These are phyloP conservation scores for Aquilaria agallochum DNA, from an alignment of 441 rosid species.

Conservation along the genomic window DNA sequence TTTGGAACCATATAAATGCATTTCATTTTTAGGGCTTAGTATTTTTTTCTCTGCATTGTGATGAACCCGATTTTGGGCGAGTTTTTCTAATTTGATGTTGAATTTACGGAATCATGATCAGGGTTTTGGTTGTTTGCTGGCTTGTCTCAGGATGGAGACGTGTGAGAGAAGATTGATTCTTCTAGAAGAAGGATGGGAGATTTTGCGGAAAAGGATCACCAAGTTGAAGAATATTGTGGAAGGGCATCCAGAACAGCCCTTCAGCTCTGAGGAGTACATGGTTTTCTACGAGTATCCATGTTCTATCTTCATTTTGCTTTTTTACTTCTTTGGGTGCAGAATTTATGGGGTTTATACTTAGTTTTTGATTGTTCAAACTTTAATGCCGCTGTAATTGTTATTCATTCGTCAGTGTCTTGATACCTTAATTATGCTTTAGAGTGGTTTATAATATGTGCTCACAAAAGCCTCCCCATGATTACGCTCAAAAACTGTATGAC, in stretches of 20 bases:
- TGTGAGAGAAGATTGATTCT: slow-evolving; percentile 39
- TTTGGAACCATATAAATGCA: too few species aligned
- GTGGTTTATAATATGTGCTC: too few species aligned
- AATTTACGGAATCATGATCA: slow-evolving; percentile 8
- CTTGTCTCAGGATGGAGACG: slow-evolving; percentile 30
- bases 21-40: too few species aligned
- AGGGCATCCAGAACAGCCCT: slow-evolving; percentile 36
- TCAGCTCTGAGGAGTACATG: slow-evolving; percentile 42
- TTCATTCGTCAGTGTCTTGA: too few species aligned
- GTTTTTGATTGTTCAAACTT: too few species aligned
- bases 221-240: slow-evolving; percentile 45
- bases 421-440: too few species aligned
- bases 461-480: too few species aligned
- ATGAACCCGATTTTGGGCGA: slow-evolving; percentile 1
- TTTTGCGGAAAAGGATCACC: slow-evolving; percentile 43
- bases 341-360: too few species aligned
- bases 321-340: neutral
- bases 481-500: too few species aligned
- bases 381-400: too few species aligned
- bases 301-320: slow-evolving; percentile 9
- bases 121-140: slow-evolving; percentile 8
- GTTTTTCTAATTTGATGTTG: slow-evolving; percentile 4
- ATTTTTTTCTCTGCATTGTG: too few species aligned
- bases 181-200: slow-evolving; percentile 47
- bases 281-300: slow-evolving; percentile 43